Evolutionary conservation across 148 eudicot genomes (phyloP).

Genomic region (Pharnaceum exiguum): DNA sequence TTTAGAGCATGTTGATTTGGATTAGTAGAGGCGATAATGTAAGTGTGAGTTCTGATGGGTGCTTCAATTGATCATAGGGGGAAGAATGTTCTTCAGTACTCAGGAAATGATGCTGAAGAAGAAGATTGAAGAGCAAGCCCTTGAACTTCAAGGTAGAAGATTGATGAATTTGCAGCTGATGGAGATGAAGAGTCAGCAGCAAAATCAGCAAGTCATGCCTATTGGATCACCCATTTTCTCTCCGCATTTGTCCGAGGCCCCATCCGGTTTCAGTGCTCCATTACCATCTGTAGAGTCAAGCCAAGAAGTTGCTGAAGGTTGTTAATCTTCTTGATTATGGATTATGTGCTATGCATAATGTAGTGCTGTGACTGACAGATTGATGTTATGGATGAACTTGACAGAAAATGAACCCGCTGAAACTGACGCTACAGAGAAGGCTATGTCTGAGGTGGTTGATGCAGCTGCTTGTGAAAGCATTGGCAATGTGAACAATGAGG

Average conservation of each 20-base stretch:
- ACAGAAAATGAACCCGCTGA: slow-evolving; percentile 34
- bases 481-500: slow-evolving; percentile 25
- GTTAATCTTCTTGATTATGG: neutral
- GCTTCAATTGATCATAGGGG: slow-evolving; percentile 40
- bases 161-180: slow-evolving; percentile 70
- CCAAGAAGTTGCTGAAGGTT: slow-evolving; percentile 51
- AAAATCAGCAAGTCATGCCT: slow-evolving; percentile 30
- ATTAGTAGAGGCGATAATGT: neutral
- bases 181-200: slow-evolving; percentile 51
- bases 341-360: neutral
- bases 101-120: slow-evolving; percentile 67
- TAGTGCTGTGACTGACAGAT: too few species aligned
- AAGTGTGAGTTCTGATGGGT: neutral
- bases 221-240: slow-evolving; percentile 24
- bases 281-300: slow-evolving; percentile 21
- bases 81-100: slow-evolving; percentile 53
- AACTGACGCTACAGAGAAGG: slow-evolving; percentile 24
- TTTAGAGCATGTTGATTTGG: neutral
- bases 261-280: slow-evolving; percentile 17
- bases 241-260: slow-evolving; percentile 20
- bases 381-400: slow-evolving; percentile 3
- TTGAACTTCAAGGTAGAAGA: slow-evolving; percentile 75
- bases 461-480: slow-evolving; percentile 25
- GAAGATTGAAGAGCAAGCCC: slow-evolving; percentile 73
- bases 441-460: slow-evolving; percentile 25